Conservation (phyloP, 1,139 yeast species). For the Zygoascus meyerae region DNA sequence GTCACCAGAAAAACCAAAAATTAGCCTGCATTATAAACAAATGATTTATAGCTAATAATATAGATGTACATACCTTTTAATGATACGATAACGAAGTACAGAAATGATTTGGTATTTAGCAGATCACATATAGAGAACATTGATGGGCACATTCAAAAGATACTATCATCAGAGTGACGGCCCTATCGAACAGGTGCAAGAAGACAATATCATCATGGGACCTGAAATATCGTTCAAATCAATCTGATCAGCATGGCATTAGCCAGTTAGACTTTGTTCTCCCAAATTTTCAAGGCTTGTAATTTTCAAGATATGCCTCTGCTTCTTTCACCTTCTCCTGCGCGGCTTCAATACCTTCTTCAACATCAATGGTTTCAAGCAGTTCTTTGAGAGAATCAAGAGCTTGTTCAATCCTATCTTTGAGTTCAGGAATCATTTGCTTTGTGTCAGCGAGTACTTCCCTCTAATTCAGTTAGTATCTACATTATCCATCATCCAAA, state of each 20-base stretch:
- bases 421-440: constrained; percentile 60
- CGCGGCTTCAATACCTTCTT: constrained; percentile 40
- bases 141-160: no score
- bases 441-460: constrained; percentile 66
- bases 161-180: no score
- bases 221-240: no score
- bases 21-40: no score
- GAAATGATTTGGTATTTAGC: no score
- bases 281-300: not conserved
- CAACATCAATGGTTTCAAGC: constrained; percentile 41
- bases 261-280: not conserved
- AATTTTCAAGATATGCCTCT: constrained; percentile 23
- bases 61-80: no score
- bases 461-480: constrained; percentile 26
- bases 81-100: no score
- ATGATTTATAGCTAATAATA: no score
- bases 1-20: constrained; percentile 5
- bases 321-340: constrained; percentile 31
- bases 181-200: no score
- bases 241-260: no score
- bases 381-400: constrained; percentile 40
- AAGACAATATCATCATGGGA: no score
- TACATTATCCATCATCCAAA: not conserved
- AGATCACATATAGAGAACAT: no score
- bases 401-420: constrained; percentile 47